These are phyloP conservation scores for Solanum acaule DNA, from an alignment of 257 asterid species.

Conservation along the genomic window DNA sequence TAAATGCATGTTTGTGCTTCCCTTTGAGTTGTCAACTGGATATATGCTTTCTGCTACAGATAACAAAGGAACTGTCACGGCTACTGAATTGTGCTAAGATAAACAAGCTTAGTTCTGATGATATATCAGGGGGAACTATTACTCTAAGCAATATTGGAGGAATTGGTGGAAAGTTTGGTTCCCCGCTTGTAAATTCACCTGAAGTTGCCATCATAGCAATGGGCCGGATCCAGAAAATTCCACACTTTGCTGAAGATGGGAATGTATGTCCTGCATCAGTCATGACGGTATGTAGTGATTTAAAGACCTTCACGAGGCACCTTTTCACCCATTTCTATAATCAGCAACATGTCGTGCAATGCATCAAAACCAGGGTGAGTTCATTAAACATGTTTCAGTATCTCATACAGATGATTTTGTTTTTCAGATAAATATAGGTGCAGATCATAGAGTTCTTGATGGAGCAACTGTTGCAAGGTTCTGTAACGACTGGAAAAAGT, in stretches of 20 bases:
- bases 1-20: neutral
- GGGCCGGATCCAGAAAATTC: conserved; percentile 78
- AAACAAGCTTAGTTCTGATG: conserved; percentile 78
- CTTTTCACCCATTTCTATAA: neutral
- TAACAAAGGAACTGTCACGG: conserved; percentile 63
- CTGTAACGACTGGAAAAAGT: conserved; percentile 87
- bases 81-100: conserved; percentile 62
- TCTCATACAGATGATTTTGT: neutral
- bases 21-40: neutral
- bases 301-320: neutral
- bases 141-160: conserved; percentile 92
- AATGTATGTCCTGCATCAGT: conserved; percentile 52
- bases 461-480: conserved; percentile 91
- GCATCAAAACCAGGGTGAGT: neutral
- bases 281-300: conserved; percentile 56
- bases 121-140: conserved; percentile 76
- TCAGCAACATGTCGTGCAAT: neutral
- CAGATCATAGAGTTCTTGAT: conserved; percentile 90
- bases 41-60: conserved; percentile 21
- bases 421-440: conserved; percentile 67
- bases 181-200: conserved; percentile 79
- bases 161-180: conserved; percentile 92
- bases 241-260: conserved; percentile 54
- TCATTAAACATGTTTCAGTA: neutral
- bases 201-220: conserved; percentile 87